Evolutionary conservation across 768 basidiomycete genomes (phyloP).

Genomic region (Saitozyma podzolica): DNA sequence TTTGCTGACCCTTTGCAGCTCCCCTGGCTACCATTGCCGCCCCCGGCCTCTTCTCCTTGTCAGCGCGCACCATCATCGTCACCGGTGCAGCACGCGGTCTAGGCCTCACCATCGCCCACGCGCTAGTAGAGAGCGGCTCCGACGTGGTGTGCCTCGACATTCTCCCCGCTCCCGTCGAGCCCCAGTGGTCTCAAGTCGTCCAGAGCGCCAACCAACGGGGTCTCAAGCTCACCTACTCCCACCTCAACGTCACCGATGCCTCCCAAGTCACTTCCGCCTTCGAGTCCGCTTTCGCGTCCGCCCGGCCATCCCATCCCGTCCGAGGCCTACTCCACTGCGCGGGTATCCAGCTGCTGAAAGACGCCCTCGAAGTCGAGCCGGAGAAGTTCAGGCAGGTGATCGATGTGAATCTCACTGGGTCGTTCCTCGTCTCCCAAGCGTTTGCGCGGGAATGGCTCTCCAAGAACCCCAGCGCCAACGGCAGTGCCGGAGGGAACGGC

Average conservation of each 20-base stretch:
- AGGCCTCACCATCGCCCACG: conserved; percentile 40
- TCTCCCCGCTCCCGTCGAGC: conserved; percentile 28
- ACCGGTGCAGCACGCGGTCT: conserved; percentile 47
- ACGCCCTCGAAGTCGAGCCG: conserved; percentile 25
- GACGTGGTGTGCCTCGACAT: conserved; percentile 40
- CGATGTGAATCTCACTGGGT: conserved; percentile 40
- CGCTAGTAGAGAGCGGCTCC: conserved; percentile 36
- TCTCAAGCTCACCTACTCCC: conserved; percentile 21
- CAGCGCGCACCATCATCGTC: conserved; percentile 31
- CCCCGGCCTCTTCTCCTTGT: conserved; percentile 37
- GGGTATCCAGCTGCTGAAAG: conserved; percentile 29
- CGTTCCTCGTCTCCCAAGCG: conserved; percentile 11
- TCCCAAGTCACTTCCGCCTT: conserved; percentile 12
- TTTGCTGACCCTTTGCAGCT: no score
- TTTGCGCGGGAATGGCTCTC: conserved; percentile 25
- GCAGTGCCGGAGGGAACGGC: conserved; percentile 13
- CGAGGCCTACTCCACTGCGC: conserved; percentile 25
- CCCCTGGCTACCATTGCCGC: conserved; percentile 17
- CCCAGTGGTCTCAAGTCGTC: conserved; percentile 29
- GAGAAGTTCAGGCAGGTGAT: conserved; percentile 34
- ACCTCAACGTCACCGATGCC: conserved; percentile 27
- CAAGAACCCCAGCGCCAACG: conserved; percentile 14
- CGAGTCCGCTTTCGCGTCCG: conserved; percentile 13
- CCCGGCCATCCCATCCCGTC: conserved; percentile 12
- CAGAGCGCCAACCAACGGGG: conserved; percentile 6